Evolutionary conservation across 164 flowering plant species (phyloP).

Genomic region (Magnolia kwangsiensis): DNA sequence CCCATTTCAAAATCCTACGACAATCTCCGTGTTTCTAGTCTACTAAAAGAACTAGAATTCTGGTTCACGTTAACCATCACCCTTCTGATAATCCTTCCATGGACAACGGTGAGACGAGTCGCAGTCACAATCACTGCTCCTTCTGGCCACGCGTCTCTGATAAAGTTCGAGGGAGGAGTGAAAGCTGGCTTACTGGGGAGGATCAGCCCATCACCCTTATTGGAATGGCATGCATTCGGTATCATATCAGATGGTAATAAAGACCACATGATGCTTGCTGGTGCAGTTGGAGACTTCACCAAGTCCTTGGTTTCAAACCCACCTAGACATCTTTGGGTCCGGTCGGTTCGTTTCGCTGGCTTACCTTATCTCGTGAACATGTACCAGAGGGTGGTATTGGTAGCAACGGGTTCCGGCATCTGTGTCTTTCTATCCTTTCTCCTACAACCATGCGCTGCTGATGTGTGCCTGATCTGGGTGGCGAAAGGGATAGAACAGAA

Average conservation of each 20-base stretch:
- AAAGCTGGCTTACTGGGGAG: conserved; percentile 55
- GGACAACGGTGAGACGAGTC: conserved; percentile 54
- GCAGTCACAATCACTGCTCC: conserved; percentile 42
- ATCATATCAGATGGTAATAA: conserved; percentile 57
- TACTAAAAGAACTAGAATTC: conserved; percentile 42
- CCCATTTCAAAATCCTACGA: conserved; percentile 36
- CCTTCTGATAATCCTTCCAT: conserved; percentile 51
- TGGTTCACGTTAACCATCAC: conserved; percentile 60
- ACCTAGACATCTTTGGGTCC: conserved; percentile 65
- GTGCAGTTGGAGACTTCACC: conserved; percentile 80
- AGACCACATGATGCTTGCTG: conserved; percentile 74
- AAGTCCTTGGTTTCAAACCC: conserved; percentile 54
- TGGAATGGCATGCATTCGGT: conserved; percentile 80
- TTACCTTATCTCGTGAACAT: conserved; percentile 62
- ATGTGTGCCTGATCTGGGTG: conserved; percentile 59
- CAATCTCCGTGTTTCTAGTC: conserved; percentile 11
- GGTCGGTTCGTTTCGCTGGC: conserved; percentile 59
- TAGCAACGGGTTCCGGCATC: conserved; percentile 72
- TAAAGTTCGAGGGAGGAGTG: conserved; percentile 59
- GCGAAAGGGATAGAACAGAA: conserved; percentile 55
- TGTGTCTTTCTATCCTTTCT: conserved; percentile 64
- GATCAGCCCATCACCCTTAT: conserved; percentile 62
- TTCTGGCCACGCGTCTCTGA: conserved; percentile 57
- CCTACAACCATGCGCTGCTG: conserved; percentile 45
- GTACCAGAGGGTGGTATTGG: conserved; percentile 51